Conservation (phyloP, 768 basidiomycete genomes). For the Strobilomyces dryophilus region DNA sequence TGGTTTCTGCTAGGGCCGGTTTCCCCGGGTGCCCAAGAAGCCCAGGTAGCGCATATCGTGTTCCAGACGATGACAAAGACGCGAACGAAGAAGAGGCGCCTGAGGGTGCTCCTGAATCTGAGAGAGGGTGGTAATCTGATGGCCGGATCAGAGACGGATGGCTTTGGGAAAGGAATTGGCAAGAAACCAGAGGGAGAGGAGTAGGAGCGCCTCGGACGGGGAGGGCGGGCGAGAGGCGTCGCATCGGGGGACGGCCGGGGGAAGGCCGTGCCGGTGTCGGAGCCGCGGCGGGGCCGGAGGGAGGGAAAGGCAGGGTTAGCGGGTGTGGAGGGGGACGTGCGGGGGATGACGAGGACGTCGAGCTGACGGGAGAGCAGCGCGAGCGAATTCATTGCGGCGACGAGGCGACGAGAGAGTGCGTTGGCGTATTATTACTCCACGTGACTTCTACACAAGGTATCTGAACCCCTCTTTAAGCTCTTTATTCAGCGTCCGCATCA, state of each 20-base stretch:
- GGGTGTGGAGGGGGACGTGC: slow-evolving; percentile 57
- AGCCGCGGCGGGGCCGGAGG: slow-evolving; percentile 25
- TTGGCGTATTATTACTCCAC: slow-evolving; percentile 1
- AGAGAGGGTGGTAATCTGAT: slow-evolving; percentile 35
- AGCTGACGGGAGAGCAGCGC: slow-evolving; percentile 77
- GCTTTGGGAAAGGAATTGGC: slow-evolving; percentile 32
- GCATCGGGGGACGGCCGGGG: slow-evolving; percentile 46
- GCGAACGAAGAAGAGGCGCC: slow-evolving; percentile 68
- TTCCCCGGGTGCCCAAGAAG: slow-evolving; percentile 35
- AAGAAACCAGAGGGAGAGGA: slow-evolving; percentile 57
- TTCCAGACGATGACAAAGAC: slow-evolving; percentile 69
- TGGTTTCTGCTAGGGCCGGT: slow-evolving; percentile 16
- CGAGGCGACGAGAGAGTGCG: not conserved
- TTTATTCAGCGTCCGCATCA: slow-evolving; percentile 38
- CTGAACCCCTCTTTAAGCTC: slow-evolving; percentile 36
- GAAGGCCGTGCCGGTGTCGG: slow-evolving; percentile 28
- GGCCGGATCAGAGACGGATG: slow-evolving; percentile 29
- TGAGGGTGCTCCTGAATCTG: slow-evolving; percentile 40
- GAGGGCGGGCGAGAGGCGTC: slow-evolving; percentile 17
- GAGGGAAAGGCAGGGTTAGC: slow-evolving; percentile 28
- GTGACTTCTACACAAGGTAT: slow-evolving; percentile 40
- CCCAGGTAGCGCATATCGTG: slow-evolving; percentile 58
- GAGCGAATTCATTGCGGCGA: slow-evolving; percentile 70
- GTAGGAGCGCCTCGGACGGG: slow-evolving; percentile 51
- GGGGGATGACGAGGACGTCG: slow-evolving; percentile 65